phyloP scores from a whole-genome alignment of 768 basidiomycete species.

The Tylopilus intermedius region DNA sequence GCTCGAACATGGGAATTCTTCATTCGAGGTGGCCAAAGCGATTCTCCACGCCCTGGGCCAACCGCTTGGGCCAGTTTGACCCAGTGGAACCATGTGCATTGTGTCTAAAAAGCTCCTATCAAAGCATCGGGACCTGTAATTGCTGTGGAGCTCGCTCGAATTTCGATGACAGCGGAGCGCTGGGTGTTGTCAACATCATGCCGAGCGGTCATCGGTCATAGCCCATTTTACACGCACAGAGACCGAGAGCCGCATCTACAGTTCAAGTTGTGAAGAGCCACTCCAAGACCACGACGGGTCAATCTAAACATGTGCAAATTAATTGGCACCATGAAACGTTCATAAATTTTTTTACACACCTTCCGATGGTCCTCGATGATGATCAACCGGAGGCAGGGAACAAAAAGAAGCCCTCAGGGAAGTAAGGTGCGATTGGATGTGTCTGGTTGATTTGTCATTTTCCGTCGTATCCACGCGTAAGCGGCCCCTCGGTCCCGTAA shows the following conservation, averaged over 20 bases:
- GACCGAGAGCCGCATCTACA: not conserved
- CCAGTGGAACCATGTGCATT: not conserved
- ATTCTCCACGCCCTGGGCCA: not conserved
- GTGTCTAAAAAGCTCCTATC: not conserved
- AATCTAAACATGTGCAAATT: not conserved
- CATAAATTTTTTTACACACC: not conserved
- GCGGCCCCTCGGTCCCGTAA: not conserved
- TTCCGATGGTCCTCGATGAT: not conserved
- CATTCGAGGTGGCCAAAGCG: too few species aligned
- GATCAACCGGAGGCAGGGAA: not conserved
- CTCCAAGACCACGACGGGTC: not conserved
- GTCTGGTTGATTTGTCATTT: not conserved
- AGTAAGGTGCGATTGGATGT: not conserved
- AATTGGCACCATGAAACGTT: not conserved
- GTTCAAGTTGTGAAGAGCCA: not conserved
- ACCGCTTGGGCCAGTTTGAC: not conserved
- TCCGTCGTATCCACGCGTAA: not conserved
- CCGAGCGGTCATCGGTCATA: not conserved
- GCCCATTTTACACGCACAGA: not conserved
- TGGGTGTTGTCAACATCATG: not conserved
- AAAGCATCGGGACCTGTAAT: not conserved
- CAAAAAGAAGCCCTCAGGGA: not conserved
- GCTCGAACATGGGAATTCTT: too few species aligned
- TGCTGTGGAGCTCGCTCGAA: not conserved
- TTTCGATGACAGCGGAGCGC: conserved; percentile 1